phyloP scores from a whole-genome alignment of 257 asterid genomes.

The Leptodermis oblonga region DNA sequence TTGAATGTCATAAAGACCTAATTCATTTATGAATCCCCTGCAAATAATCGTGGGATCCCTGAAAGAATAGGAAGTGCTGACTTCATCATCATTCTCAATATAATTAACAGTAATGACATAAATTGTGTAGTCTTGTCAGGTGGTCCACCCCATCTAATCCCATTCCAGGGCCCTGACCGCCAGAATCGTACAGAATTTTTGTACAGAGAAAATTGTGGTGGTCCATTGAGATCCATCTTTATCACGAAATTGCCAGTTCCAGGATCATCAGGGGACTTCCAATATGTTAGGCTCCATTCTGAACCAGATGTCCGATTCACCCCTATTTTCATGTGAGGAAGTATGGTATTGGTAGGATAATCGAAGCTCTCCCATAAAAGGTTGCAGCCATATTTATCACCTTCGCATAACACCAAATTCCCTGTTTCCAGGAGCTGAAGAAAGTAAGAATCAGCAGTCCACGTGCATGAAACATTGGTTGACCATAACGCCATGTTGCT shows the following conservation, averaged over 20 bases:
- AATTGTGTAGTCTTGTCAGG: slow-evolving; percentile 33
- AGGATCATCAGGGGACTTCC: slow-evolving; percentile 42
- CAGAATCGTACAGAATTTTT: no score
- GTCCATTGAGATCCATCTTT: no score
- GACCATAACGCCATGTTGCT: slow-evolving; percentile 29
- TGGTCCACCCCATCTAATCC: slow-evolving; percentile 29
- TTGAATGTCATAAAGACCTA: no score
- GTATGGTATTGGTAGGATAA: background rate
- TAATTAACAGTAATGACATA: slow-evolving; percentile 27
- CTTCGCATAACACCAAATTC: background rate
- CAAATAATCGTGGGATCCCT: no score
- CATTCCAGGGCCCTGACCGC: slow-evolving; percentile 43
- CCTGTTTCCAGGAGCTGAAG: slow-evolving; percentile 5
- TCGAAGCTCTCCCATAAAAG: background rate
- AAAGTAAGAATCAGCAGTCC: background rate
- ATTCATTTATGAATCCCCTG: no score
- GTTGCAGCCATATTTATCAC: no score
- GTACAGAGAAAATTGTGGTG: no score
- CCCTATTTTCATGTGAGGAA: slow-evolving; percentile 38
- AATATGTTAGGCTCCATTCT: slow-evolving; percentile 25
- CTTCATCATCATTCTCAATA: no score
- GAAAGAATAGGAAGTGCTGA: no score
- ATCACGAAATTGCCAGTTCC: slow-evolving; percentile 22
- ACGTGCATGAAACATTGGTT: slow-evolving; percentile 18
- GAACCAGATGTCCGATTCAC: slow-evolving; percentile 23